Conservation (phyloP, 257 asterid species). For the Salvia hispanica region DNA sequence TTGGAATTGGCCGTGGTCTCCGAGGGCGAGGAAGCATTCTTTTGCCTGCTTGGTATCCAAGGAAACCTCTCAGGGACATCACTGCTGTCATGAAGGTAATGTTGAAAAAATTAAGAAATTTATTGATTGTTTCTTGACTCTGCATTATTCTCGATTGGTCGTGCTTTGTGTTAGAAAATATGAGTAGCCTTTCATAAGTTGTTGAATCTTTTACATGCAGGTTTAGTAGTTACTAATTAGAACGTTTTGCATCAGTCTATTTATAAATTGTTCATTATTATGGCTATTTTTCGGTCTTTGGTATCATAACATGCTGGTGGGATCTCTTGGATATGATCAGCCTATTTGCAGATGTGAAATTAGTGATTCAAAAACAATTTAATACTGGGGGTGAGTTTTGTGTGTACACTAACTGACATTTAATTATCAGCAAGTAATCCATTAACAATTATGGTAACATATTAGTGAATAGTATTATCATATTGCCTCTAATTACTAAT, state of each 20-base stretch:
- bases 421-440: background rate
- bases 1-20: slow-evolving; percentile 42
- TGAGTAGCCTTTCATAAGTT: background rate
- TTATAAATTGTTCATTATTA: background rate
- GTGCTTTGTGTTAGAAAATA: slow-evolving; percentile 4
- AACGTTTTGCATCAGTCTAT: background rate
- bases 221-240: background rate
- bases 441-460: slow-evolving; percentile 8
- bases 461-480: background rate
- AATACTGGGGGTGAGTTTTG: background rate
- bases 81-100: slow-evolving; percentile 66
- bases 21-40: slow-evolving; percentile 44
- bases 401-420: background rate
- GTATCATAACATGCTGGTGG: background rate
- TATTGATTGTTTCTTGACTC: slow-evolving; percentile 9
- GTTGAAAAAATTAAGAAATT: background rate
- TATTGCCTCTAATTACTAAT: slow-evolving; percentile 12
- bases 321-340: background rate
- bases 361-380: background rate
- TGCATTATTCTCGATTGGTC: background rate
- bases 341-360: background rate
- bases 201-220: slow-evolving; percentile 1
- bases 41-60: slow-evolving; percentile 74
- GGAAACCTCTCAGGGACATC: slow-evolving; percentile 65
- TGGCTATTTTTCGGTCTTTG: background rate